phyloP scores from a whole-genome alignment of 2,329 filamentous ascomycete genomes.

The Colletotrichum spaethianum region DNA sequence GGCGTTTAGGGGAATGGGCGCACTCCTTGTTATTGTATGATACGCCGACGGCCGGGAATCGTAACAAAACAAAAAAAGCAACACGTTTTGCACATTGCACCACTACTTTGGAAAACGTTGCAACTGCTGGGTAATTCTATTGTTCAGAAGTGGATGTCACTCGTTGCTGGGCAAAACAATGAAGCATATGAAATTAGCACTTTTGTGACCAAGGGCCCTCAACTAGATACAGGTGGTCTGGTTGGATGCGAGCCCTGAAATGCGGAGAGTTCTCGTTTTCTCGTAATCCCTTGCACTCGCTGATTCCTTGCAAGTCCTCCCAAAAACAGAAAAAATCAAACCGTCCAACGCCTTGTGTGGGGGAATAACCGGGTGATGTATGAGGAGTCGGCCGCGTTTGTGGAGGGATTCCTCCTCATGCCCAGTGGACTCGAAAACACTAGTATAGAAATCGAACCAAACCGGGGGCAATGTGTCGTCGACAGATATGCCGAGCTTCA shows the following conservation, averaged over 20 bases:
- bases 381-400: conserved; percentile 1
- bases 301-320: conserved; percentile 11
- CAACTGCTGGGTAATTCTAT: not conserved
- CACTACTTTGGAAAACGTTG: not conserved
- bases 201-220: conserved; percentile 25
- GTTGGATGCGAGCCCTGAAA: conserved; percentile 16
- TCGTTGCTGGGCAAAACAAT: too few relatives aligned
- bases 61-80: not conserved
- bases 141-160: not conserved
- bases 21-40: not conserved
- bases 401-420: conserved; percentile 8
- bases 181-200: conserved; percentile 16
- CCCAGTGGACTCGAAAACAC: conserved; percentile 9
- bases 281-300: conserved; percentile 33
- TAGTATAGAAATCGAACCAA: conserved; percentile 1
- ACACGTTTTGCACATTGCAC: not conserved
- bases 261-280: conserved; percentile 34
- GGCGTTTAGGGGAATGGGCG: conserved; percentile 7
- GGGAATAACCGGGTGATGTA: conserved; percentile 33
- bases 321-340: conserved; percentile 13
- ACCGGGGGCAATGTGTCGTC: not conserved
- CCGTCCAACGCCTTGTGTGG: conserved; percentile 26
- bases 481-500: not conserved
- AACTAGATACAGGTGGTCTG: conserved; percentile 27
- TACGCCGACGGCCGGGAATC: not conserved